Conservation (phyloP, 192 early-diverging fungal species). For the Coemansia erecta region DNA sequence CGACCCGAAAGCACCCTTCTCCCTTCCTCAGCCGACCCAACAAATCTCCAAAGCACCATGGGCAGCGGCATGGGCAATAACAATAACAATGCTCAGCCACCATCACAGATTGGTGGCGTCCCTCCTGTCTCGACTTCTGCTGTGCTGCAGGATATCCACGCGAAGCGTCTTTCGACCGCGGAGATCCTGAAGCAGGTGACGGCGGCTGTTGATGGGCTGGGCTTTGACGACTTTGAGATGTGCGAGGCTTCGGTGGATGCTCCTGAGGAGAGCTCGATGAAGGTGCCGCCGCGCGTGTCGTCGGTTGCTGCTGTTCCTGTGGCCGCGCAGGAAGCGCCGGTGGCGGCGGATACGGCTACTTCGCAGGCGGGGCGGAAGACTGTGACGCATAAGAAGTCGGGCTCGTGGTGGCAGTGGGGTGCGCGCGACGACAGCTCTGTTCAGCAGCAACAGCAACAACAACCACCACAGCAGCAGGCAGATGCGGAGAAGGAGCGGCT, state of each 20-base stretch:
- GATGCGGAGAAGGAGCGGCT: constrained; percentile 3
- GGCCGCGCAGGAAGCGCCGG: neutral
- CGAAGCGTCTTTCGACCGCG: constrained; percentile 41
- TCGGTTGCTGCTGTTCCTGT: neutral
- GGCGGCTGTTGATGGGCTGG: constrained; percentile 41
- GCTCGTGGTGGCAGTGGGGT: constrained; percentile 53
- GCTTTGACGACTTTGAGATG: constrained; percentile 42
- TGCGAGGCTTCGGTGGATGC: constrained; percentile 6
- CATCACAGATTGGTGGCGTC: constrained; percentile 1
- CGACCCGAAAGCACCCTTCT: constrained; percentile 1
- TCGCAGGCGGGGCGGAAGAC: constrained; percentile 19
- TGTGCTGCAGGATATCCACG: neutral
- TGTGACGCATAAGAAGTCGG: constrained; percentile 47
- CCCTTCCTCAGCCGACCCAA: neutral
- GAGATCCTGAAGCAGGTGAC: constrained; percentile 51
- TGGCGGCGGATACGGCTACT: neutral
- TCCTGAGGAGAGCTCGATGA: neutral
- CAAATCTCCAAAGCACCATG: no score
- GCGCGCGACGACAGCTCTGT: constrained; percentile 15
- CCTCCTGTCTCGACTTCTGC: neutral
- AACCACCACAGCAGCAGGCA: neutral
- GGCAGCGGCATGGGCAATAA: constrained; percentile 4
- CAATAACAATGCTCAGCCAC: constrained; percentile 9
- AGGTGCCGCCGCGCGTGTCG: neutral
- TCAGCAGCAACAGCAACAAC: constrained; percentile 5